Base-by-base conservation (phyloP, 495 filamentous ascomycete species). In the Gamarada debralockiae region DNA sequence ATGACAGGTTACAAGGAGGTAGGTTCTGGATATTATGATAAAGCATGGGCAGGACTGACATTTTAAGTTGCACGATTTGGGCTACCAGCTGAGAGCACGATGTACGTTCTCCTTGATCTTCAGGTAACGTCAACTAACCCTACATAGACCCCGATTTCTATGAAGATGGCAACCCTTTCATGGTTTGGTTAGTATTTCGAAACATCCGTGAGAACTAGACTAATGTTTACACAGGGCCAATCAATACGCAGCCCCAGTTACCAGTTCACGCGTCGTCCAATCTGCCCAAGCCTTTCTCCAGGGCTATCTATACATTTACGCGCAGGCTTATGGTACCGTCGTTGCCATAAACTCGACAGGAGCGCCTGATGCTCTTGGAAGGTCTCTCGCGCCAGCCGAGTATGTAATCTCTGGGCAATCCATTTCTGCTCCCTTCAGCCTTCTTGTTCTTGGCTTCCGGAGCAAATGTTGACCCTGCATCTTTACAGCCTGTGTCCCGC, bases 1-100 rank as follows among this genome's bases (percentile, higher is more conserved):
- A 65, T 73, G 22, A 80, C 77, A 7, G 80, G 80, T 3, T 78
- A 73, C 53, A 79, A 79, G 53, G 80, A 84, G 66, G 53, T 68
- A 4, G 63, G 31, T 34, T n/a, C n/a, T 8, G 31, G 31, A 34
- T 34, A 34, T 34, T 34, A 8, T 34, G n/a, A 34, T 8, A 34
- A 8, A 8, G n/a, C n/a, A 34, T 34, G n/a, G n/a, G 31, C 31
- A 8, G 31, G 8, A 34, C n/a, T 34, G 31, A 34, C 31, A 34
- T 8, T 34, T 34, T n/a, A n/a, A 34, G 31, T 34, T 34, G n/a
- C 31, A 69, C 54, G 68, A 73, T 51, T 57, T 73, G 43, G 66
- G 65, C 25, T 66, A 70, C 27, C 65, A 57, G 20, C 48, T 68
- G 55, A 62, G 62, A 34, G 66, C 67, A 31, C 57, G 34, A 38